These are phyloP conservation scores for Cordyceps fumosorosea DNA, from an alignment of 2,329 filamentous ascomycete genomes.

Conservation along the genomic window DNA sequence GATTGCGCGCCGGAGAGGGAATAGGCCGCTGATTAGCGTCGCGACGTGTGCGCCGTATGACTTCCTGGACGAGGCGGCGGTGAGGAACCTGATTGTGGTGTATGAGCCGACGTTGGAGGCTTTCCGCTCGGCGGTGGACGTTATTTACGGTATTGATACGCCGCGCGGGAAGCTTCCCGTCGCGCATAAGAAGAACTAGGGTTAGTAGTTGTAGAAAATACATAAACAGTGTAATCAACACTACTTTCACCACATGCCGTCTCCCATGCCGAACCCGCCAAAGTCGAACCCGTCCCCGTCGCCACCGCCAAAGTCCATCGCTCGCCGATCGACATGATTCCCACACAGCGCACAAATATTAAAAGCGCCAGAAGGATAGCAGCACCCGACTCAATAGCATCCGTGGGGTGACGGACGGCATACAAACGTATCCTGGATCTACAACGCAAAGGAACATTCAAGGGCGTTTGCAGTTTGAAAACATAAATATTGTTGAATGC, in stretches of 20 bases:
- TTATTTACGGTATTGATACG: constrained; percentile 17
- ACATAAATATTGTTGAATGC: no score
- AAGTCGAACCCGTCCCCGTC: background rate
- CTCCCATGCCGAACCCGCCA: background rate
- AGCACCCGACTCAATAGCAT: no score
- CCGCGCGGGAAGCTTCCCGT: constrained; percentile 18
- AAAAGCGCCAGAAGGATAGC: no score
- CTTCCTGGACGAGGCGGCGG: constrained; percentile 18
- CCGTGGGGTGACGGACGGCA: no score
- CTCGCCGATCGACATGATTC: background rate
- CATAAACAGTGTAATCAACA: background rate
- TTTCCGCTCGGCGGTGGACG: constrained; percentile 17
- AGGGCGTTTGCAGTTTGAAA: no score
- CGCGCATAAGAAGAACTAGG: background rate
- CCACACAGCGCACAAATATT: no score
- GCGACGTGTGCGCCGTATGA: constrained; percentile 23
- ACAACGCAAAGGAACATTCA: no score
- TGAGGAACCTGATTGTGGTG: constrained; percentile 19
- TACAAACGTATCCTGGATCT: no score
- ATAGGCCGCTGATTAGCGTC: constrained; percentile 16
- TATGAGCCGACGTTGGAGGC: constrained; percentile 23
- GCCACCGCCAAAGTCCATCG: constrained; percentile 1
- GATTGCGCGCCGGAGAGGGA: constrained; percentile 15
- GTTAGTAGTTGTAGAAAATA: background rate
- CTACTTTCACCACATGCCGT: background rate